These are phyloP conservation scores for Pseudopyricularia javanii DNA, from an alignment of 2,329 filamentous ascomycete species.

Conservation along the genomic window DNA sequence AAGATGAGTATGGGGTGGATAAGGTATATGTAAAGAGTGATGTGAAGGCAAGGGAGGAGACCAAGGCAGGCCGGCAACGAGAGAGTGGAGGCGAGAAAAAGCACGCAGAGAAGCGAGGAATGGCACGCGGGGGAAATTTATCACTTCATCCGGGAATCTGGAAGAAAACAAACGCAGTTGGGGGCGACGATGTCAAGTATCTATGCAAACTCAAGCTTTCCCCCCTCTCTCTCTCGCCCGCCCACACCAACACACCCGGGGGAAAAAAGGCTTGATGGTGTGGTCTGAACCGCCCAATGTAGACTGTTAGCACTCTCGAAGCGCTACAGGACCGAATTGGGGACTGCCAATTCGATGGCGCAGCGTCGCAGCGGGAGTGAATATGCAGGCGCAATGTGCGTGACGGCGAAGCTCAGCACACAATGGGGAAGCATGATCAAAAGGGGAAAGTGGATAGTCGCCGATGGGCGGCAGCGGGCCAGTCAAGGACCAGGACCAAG, in stretches of 20 bases:
- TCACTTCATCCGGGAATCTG: neutral
- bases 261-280: neutral
- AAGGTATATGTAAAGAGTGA: neutral
- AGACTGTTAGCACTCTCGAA: neutral
- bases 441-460: slow-evolving; percentile 3
- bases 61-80: neutral
- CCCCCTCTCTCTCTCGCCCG: neutral
- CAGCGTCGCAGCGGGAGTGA: neutral
- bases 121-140: neutral
- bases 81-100: neutral
- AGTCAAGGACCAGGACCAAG: neutral
- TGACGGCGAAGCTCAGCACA: neutral
- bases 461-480: neutral
- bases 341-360: neutral
- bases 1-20: neutral
- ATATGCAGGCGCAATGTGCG: neutral
- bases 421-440: neutral
- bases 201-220: neutral
- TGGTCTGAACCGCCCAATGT: neutral
- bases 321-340: neutral
- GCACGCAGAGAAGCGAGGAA: neutral
- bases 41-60: neutral
- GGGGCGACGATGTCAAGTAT: neutral
- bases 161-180: neutral
- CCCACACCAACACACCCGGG: neutral